Conservation (phyloP, 345 rosid species). For the Eucalyptus cloeziana region DNA sequence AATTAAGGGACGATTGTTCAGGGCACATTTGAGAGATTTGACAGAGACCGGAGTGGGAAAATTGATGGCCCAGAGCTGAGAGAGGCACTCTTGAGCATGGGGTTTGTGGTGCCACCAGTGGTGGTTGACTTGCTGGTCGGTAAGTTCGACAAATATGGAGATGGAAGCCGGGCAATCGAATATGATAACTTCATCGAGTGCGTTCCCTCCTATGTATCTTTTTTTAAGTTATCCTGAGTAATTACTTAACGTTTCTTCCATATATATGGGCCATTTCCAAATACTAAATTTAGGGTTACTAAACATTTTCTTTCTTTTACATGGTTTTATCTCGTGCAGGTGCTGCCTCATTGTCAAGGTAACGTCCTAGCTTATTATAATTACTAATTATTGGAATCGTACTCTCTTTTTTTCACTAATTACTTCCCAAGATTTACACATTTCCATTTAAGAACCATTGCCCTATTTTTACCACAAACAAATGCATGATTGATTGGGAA, state of each 20-base stretch:
- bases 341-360: constrained; percentile 97
- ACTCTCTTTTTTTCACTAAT: neutral
- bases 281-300: neutral
- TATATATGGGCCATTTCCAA: neutral
- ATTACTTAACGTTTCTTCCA: neutral
- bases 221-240: neutral
- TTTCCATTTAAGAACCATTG: neutral
- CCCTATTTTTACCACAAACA: neutral
- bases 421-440: neutral
- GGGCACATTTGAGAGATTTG: constrained; percentile 79
- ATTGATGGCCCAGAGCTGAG: constrained; percentile 74
- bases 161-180: constrained; percentile 58
- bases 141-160: constrained; percentile 77
- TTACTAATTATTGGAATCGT: neutral
- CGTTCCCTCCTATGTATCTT: neutral
- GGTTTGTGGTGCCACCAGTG: constrained; percentile 58
- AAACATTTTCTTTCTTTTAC: neutral
- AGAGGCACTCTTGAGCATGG: constrained; percentile 71
- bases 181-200: constrained; percentile 97
- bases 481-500: neutral
- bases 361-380: neutral
- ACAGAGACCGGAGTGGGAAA: constrained; percentile 77
- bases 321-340: constrained; percentile 23
- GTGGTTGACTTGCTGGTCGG: constrained; percentile 74
- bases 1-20: neutral